Evolutionary conservation across 2,329 filamentous ascomycete genomes (phyloP).

Genomic region (Cadophora sp.): DNA sequence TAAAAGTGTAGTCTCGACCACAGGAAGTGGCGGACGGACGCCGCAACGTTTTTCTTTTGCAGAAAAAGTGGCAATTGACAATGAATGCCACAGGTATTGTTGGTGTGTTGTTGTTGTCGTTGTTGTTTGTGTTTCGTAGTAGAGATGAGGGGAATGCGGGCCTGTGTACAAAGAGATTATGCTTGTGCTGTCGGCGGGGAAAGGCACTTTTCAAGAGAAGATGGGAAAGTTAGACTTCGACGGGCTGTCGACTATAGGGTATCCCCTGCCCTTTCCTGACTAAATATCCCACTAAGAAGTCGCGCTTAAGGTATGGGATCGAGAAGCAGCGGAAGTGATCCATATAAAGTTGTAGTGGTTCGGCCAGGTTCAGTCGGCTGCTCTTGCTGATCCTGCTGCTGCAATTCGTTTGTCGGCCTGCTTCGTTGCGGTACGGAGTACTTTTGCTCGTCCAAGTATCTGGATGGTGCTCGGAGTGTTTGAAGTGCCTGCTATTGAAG

Average conservation of each 20-base stretch:
- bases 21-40: background rate
- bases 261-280: background rate
- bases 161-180: background rate
- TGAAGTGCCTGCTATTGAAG: too few species aligned
- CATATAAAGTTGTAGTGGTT: too few species aligned
- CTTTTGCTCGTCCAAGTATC: too few species aligned
- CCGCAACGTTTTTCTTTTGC: too few species aligned
- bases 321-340: background rate
- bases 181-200: background rate
- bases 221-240: conserved; percentile 9
- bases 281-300: background rate
- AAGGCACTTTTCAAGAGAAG: background rate
- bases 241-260: background rate
- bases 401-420: too few species aligned
- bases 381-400: too few species aligned
- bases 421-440: too few species aligned
- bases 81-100: background rate
- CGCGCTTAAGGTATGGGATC: background rate
- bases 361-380: too few species aligned
- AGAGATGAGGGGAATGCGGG: background rate
- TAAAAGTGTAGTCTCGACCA: background rate
- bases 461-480: too few species aligned
- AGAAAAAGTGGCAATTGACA: background rate
- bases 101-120: background rate
- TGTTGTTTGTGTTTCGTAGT: too few species aligned